phyloP scores from a whole-genome alignment of 345 rosid genomes.

The Aurinia saxatilis region DNA sequence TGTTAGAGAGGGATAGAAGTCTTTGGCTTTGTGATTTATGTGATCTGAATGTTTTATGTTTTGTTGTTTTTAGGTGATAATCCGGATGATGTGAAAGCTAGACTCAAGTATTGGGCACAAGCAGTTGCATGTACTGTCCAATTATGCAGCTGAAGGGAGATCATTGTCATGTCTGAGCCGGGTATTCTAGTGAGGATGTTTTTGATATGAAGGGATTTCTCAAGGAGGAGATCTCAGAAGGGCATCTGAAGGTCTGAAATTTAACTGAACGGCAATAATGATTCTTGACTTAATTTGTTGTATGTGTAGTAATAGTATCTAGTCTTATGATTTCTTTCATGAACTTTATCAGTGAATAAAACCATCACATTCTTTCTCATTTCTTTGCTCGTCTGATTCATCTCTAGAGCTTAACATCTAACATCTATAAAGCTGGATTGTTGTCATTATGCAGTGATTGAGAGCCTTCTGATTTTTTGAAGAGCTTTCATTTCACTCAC shows the following conservation, averaged over 20 bases:
- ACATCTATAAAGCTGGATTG: background rate
- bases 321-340: slow-evolving; percentile 14
- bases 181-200: background rate
- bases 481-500: background rate
- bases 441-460: slow-evolving; percentile 8
- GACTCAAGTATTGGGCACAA: slow-evolving; percentile 96
- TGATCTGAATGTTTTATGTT: background rate
- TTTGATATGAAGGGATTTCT: background rate
- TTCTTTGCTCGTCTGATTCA: background rate
- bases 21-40: background rate
- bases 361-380: slow-evolving; percentile 2
- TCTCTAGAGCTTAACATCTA: slow-evolving; percentile 2
- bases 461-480: background rate
- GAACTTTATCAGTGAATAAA: slow-evolving; percentile 1
- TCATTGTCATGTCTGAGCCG: background rate
- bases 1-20: too few species aligned
- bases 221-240: background rate
- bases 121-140: slow-evolving; percentile 91
- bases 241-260: slow-evolving; percentile 12
- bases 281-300: slow-evolving; percentile 3
- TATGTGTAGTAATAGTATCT: slow-evolving; percentile 11
- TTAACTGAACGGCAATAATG: background rate
- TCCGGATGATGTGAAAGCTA: slow-evolving; percentile 96
- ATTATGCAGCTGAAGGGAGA: slow-evolving; percentile 60
- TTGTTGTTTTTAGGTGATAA: slow-evolving; percentile 54